Percentiles rank a stretch among this genome's conserved stretches.
These are phyloP conservation scores for Immersiporthe knoxdaviesiana DNA, from an alignment of 2,329 filamentous ascomycete species.

Conservation along the genomic window DNA sequence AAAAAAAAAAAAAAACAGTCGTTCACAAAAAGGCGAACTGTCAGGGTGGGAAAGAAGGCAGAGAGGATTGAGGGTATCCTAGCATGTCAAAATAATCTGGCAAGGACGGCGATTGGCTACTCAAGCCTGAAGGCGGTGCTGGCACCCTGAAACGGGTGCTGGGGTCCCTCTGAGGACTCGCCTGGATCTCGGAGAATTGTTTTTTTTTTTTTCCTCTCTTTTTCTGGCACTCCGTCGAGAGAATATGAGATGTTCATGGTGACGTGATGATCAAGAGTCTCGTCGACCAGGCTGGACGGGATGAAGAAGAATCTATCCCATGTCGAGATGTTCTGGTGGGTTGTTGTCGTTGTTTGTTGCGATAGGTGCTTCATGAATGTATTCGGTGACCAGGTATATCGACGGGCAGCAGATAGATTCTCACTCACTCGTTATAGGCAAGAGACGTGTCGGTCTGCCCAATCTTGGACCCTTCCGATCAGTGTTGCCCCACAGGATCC, in stretches of 20 bases:
- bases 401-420: neutral
- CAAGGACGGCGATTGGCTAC: conserved; percentile 2
- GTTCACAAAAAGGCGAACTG: conserved; percentile 1
- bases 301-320: neutral
- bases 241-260: neutral
- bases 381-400: neutral
- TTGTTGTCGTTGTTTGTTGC: neutral
- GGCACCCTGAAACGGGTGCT: neutral
- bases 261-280: neutral
- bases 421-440: neutral
- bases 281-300: neutral
- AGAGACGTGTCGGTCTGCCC: neutral
- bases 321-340: neutral
- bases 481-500: neutral
- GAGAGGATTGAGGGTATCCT: neutral
- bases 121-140: neutral
- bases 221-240: neutral
- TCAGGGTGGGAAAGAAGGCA: neutral
- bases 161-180: neutral
- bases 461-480: neutral
- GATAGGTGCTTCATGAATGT: neutral
- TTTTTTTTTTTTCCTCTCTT: no score
- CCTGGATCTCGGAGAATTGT: neutral
- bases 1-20: no score
- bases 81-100: neutral